Evolutionary conservation across 305 asterid genomes (phyloP).

Genomic region (Lippia alba): DNA sequence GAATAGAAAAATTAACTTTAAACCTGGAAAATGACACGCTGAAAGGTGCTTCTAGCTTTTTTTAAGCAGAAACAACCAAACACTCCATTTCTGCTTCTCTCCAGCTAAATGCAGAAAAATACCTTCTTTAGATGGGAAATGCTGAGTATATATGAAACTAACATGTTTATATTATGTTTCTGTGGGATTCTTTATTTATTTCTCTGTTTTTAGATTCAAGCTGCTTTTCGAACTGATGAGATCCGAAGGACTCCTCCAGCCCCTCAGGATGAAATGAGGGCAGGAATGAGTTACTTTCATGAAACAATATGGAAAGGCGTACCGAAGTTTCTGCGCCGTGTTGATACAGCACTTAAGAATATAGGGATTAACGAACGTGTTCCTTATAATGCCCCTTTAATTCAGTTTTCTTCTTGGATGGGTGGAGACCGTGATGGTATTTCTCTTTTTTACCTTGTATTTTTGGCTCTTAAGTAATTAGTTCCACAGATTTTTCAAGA

Average conservation of each 20-base stretch:
- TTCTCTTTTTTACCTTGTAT: neutral
- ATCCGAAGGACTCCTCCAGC: conserved; percentile 92
- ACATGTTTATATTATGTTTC: neutral
- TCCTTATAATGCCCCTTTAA: conserved; percentile 93
- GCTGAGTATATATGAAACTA: neutral
- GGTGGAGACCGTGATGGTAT: conserved; percentile 99
- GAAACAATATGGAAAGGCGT: conserved; percentile 99
- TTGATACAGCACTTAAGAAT: conserved; percentile 92
- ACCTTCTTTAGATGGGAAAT: no score
- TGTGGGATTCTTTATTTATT: neutral
- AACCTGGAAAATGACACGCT: no score
- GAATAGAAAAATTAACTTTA: no score
- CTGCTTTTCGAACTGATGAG: conserved; percentile 98
- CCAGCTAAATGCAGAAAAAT: no score
- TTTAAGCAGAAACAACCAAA: no score
- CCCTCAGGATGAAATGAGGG: conserved; percentile 99
- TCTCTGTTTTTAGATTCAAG: conserved; percentile 75
- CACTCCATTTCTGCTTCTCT: no score
- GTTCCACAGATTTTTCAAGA: neutral
- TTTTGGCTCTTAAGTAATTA: neutral
- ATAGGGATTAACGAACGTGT: conserved; percentile 92
- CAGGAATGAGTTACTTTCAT: conserved; percentile 98
- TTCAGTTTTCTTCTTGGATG: conserved; percentile 99
- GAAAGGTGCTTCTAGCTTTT: no score
- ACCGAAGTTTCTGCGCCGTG: conserved; percentile 90